Evolutionary conservation across 345 rosid species (phyloP).

Genomic region (Microthlaspi erraticum): DNA sequence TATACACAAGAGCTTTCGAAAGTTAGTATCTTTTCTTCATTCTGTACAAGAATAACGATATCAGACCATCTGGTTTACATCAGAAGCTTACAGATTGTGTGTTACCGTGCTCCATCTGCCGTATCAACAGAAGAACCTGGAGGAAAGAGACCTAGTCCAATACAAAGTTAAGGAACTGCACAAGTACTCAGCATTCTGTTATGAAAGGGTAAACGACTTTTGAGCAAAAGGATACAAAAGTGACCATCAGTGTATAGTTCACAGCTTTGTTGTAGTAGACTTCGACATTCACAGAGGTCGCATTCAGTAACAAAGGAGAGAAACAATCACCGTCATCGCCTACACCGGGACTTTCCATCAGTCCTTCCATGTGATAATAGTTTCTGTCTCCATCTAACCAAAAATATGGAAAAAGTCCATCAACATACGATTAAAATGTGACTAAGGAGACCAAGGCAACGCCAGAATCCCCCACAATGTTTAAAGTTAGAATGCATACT

Average conservation of each 20-base stretch:
- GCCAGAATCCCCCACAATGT: not conserved
- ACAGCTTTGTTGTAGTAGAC: conserved; percentile 98
- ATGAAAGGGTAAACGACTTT: not conserved
- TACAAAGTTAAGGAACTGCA: conserved; percentile 61
- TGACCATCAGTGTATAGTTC: conserved; percentile 97
- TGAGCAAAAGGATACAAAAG: conserved; percentile 88
- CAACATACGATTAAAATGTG: conserved; percentile 6
- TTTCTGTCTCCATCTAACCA: conserved; percentile 77
- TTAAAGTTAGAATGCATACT: conserved; percentile 37
- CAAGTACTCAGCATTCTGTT: conserved; percentile 21
- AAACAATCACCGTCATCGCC: conserved; percentile 94
- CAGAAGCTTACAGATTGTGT: conserved; percentile 85
- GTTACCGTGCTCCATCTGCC: conserved; percentile 98
- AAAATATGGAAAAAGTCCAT: conserved; percentile 9
- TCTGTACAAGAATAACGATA: conserved; percentile 10
- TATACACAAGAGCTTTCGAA: conserved; percentile 16
- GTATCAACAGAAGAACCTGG: conserved; percentile 89
- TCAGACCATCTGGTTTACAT: conserved; percentile 15
- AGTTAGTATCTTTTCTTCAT: conserved; percentile 24
- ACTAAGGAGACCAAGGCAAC: conserved; percentile 23
- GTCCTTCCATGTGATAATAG: conserved; percentile 83
- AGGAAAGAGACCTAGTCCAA: conserved; percentile 80
- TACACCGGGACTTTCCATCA: conserved; percentile 90
- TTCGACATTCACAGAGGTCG: conserved; percentile 91
- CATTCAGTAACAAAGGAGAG: conserved; percentile 77